phyloP scores from a whole-genome alignment of 2,329 filamentous ascomycete species.

The Epichloe glyceriae region DNA sequence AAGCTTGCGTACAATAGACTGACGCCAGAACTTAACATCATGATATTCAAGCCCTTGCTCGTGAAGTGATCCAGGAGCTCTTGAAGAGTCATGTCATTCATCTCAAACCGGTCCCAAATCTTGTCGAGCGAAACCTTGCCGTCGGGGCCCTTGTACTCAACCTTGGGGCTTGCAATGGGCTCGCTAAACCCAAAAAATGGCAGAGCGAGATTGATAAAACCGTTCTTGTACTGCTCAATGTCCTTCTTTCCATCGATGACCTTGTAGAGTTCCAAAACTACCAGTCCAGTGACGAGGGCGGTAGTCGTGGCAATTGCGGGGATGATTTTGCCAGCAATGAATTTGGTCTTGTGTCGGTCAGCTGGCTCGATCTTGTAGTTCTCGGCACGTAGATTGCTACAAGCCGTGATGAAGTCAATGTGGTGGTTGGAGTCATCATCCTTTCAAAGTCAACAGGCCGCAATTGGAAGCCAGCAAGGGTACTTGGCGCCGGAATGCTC shows the following conservation, averaged over 20 bases:
- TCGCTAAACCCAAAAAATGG: constrained; percentile 99
- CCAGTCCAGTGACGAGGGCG: constrained; percentile 84
- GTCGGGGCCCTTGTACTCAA: constrained; percentile 68
- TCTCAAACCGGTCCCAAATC: constrained; percentile 95
- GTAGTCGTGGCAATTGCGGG: constrained; percentile 97
- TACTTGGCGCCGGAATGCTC: constrained; percentile 64
- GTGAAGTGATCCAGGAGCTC: constrained; percentile 77
- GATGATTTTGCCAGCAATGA: constrained; percentile 99
- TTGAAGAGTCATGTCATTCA: constrained; percentile 70
- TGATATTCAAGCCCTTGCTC: constrained; percentile 65
- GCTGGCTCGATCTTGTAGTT: constrained; percentile 95
- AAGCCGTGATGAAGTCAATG: constrained; percentile 97
- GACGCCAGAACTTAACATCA: constrained; percentile 95
- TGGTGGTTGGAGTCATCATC: constrained; percentile 96
- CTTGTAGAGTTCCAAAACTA: constrained; percentile 91
- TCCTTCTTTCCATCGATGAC: constrained; percentile 92
- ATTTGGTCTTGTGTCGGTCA: constrained; percentile 96
- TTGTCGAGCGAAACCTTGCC: constrained; percentile 82
- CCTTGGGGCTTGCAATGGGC: constrained; percentile 87
- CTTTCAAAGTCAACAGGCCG: constrained; percentile 91
- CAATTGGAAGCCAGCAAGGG: constrained; percentile 76
- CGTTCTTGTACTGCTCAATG: constrained; percentile 98
- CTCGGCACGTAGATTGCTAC: constrained; percentile 88
- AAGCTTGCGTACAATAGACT: constrained; percentile 90
- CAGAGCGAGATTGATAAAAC: constrained; percentile 89